Evolutionary conservation across 1,284 basidiomycete species (phyloP).

Genomic region (Pseudozyma hubeiensis): DNA sequence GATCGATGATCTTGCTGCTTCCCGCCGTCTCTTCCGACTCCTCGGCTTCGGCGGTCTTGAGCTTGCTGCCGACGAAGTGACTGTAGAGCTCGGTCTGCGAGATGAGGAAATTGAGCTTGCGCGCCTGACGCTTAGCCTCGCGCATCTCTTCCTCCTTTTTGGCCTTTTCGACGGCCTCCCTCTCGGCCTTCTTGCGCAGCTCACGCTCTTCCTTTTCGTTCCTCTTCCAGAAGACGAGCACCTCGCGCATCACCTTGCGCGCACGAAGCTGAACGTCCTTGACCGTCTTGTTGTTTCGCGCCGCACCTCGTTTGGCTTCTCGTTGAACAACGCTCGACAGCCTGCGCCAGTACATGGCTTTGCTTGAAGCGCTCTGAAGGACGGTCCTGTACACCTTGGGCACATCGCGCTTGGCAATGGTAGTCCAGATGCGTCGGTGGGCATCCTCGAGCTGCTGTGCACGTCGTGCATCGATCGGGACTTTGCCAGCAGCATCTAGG

Average conservation of each 20-base stretch:
- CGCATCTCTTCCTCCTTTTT: conserved; percentile 96
- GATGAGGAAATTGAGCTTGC: conserved; percentile 98
- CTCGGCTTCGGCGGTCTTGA: conserved; percentile 94
- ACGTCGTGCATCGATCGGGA: conserved; percentile 58
- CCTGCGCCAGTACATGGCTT: conserved; percentile 77
- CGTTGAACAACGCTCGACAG: conserved; percentile 81
- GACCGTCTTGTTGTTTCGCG: conserved; percentile 81
- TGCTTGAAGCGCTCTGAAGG: conserved; percentile 61
- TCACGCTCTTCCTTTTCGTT: conserved; percentile 94
- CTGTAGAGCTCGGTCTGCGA: conserved; percentile 99
- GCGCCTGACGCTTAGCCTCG: conserved; percentile 91
- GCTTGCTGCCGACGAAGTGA: conserved; percentile 98
- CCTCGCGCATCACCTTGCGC: conserved; percentile 82
- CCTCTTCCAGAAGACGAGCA: conserved; percentile 97
- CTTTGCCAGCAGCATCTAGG: conserved; percentile 48
- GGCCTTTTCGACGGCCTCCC: conserved; percentile 72
- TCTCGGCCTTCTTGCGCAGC: conserved; percentile 90
- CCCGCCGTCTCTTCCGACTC: conserved; percentile 75
- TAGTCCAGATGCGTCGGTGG: conserved; percentile 66
- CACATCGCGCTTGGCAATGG: conserved; percentile 67
- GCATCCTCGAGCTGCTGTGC: conserved; percentile 64
- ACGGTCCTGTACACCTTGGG: conserved; percentile 68
- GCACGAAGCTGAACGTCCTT: conserved; percentile 91
- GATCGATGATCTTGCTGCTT: conserved; percentile 53
- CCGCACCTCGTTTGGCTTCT: conserved; percentile 83